These are phyloP conservation scores for Acacia acuminata DNA, from an alignment of 306 rosid species.

Conservation along the genomic window DNA sequence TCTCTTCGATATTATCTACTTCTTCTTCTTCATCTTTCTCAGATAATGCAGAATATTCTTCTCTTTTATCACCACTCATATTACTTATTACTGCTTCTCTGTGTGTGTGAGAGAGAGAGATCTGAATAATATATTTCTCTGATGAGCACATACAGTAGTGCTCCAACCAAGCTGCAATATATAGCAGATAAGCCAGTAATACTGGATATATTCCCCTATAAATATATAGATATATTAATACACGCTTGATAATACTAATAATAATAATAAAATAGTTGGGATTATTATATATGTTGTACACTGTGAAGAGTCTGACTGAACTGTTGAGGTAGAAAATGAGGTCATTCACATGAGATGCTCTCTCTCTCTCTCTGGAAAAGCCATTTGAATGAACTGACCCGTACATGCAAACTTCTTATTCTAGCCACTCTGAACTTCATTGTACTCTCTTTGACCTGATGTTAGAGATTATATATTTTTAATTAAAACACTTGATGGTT, in stretches of 20 bases:
- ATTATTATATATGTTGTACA: background rate
- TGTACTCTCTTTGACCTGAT: background rate
- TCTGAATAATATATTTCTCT: background rate
- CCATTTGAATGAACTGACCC: constrained; percentile 43
- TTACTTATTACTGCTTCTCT: constrained; percentile 17
- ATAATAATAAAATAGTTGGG: background rate
- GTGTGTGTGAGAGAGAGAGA: constrained; percentile 39
- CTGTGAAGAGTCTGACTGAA: background rate
- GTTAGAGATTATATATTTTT: background rate
- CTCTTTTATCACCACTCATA: constrained; percentile 16
- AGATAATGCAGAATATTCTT: background rate
- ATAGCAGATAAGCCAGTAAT: background rate
- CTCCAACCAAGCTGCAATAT: background rate
- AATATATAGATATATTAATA: background rate
- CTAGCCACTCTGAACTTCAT: background rate
- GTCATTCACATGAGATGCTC: constrained; percentile 50
- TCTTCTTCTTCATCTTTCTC: background rate
- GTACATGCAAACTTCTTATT: constrained; percentile 54
- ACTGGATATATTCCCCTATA: background rate
- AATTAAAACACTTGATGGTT: background rate
- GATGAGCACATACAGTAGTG: background rate
- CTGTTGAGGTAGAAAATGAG: constrained; percentile 25
- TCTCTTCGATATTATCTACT: background rate
- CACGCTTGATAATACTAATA: background rate
- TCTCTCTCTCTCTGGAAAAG: constrained; percentile 48